Conservation (phyloP, 2,329 filamentous ascomycete species). For the Epichloe brachyelytri region DNA sequence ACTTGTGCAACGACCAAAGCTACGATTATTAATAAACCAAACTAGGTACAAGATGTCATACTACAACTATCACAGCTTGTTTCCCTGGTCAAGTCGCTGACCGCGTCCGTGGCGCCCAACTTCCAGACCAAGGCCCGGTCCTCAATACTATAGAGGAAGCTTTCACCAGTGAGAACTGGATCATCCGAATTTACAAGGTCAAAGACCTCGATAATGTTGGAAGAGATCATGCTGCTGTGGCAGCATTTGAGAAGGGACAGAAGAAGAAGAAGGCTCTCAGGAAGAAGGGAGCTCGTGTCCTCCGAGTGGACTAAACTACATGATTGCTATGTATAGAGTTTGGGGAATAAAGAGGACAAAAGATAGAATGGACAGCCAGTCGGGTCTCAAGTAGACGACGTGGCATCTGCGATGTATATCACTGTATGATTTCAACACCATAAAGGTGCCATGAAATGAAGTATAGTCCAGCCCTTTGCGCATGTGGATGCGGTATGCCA, state of each 20-base stretch:
- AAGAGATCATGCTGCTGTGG: conserved; percentile 61
- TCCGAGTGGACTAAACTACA: conserved; percentile 53
- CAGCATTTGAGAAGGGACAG: conserved; percentile 63
- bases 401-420: conserved; percentile 23
- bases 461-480: background rate
- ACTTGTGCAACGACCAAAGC: background rate
- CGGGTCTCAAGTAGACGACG: background rate
- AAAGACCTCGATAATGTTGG: conserved; percentile 97
- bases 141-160: conserved; percentile 90
- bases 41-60: conserved; percentile 99
- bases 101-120: conserved; percentile 66
- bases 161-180: conserved; percentile 99
- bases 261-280: conserved; percentile 72
- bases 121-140: conserved; percentile 75
- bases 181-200: conserved; percentile 99
- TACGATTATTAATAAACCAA: conserved; percentile 12
- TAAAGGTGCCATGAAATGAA: conserved; percentile 1
- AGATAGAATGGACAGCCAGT: conserved; percentile 4
- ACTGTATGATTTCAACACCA: conserved; percentile 19
- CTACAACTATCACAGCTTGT: conserved; percentile 89
- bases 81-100: conserved; percentile 86
- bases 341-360: conserved; percentile 11
- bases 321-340: background rate
- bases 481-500: background rate
- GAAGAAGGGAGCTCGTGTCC: conserved; percentile 56